Base-by-base conservation (phyloP, 2,329 filamentous ascomycete genomes). In the Dactylonectria estremocensis region DNA sequence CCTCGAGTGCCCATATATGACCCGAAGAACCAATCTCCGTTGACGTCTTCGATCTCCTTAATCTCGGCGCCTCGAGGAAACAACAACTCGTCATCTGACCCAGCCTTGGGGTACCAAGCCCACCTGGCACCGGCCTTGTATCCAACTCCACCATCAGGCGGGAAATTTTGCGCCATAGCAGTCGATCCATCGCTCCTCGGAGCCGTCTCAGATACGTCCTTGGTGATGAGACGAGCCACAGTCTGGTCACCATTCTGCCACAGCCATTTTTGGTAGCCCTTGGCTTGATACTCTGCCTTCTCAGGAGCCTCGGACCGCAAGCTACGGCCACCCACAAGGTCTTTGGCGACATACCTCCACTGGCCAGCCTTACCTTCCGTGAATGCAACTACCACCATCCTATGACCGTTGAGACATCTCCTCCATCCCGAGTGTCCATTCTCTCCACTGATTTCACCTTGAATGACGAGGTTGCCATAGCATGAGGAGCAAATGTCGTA, bases 1-100 rank as follows among this genome's bases (percentile, higher is more conserved):
- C 94, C 95, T 73, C 89, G 91, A 24, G 83, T 84, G 0, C 94
- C 95, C 82, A 94, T 95, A 84, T 97, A 98, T 31, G 90, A 90
- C 0, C 95, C 95, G 82, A 92, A 92, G 76, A 88, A 95, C 95
- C 95, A 98, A 79, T 97, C 95, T 18, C 92, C 93, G 78, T 97
- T 97, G 54, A 97, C 90, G 79, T 96, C 93, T 78, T 95, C 92
- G 43, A 92, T 90, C 82, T 98, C 95, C 7, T 87, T 87, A 14
- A 98, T 88, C 80, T 96, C 93, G 0, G 95, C 95, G 10, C 93
- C 91, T 57, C 90, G 91, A 0, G 95, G 95, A 74, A 98, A 98
- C 69, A 91, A 80, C 46, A 98, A 82, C 81, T 98, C 95, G 77
- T 97, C 93, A 20, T 84, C 85, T 1, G 88, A 88, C 3, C 83